These are phyloP conservation scores for Exophiala bonariae DNA, from an alignment of 2,329 filamentous ascomycete genomes.

Conservation along the genomic window DNA sequence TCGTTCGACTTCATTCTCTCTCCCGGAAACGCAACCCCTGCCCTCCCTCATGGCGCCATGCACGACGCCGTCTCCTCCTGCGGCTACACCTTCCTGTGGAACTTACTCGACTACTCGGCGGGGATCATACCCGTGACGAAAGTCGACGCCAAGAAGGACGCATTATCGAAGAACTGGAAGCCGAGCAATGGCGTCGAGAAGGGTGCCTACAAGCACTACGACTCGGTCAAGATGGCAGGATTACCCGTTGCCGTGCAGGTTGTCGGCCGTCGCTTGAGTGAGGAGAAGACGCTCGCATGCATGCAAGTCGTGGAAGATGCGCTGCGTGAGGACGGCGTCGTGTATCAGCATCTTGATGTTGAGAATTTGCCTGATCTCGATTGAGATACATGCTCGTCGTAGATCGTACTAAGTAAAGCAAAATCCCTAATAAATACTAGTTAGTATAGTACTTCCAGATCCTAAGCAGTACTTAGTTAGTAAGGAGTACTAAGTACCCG, in stretches of 20 bases:
- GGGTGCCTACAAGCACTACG: slow-evolving; percentile 84
- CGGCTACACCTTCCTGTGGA: slow-evolving; percentile 92
- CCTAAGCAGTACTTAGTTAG: too few species aligned
- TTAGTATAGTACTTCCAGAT: too few species aligned
- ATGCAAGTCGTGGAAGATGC: slow-evolving; percentile 80
- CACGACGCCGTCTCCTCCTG: slow-evolving; percentile 80
- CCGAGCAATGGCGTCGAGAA: slow-evolving; percentile 73
- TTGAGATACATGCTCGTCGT: slow-evolving; percentile 1
- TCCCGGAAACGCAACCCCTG: slow-evolving; percentile 87
- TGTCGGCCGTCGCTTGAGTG: slow-evolving; percentile 75
- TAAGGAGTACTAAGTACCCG: too few species aligned
- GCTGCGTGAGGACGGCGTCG: slow-evolving; percentile 56
- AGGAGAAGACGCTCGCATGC: slow-evolving; percentile 80
- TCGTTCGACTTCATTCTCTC: slow-evolving; percentile 79
- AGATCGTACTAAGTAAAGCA: too few species aligned
- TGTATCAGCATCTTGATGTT: slow-evolving; percentile 52
- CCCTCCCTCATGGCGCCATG: slow-evolving; percentile 85
- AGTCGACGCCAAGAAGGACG: slow-evolving; percentile 70
- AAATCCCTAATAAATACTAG: too few species aligned
- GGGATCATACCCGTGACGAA: slow-evolving; percentile 84
- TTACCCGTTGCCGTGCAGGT: slow-evolving; percentile 85
- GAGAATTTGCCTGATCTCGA: slow-evolving; percentile 30
- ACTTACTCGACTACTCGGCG: slow-evolving; percentile 83
- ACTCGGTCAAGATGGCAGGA: slow-evolving; percentile 79
- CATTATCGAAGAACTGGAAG: slow-evolving; percentile 53